phyloP scores from a whole-genome alignment of 805 yeast species.

The Ogataea paraovalis region DNA sequence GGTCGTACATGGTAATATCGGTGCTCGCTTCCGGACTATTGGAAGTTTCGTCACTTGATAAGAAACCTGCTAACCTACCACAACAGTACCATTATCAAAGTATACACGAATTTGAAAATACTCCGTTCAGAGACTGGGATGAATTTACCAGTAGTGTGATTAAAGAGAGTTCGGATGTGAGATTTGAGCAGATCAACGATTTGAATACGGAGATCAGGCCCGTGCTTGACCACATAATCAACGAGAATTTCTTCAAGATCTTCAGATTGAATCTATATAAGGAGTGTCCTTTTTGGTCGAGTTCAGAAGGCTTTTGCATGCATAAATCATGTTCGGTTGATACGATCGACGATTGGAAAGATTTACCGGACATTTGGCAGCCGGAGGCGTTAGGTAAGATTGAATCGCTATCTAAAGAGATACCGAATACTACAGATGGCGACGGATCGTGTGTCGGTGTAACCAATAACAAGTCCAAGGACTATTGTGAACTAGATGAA shows the following conservation, averaged over 20 bases:
- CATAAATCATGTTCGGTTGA: slow-evolving; percentile 89
- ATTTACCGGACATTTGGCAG: slow-evolving; percentile 67
- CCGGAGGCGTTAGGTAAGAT: slow-evolving; percentile 65
- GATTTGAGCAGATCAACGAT: slow-evolving; percentile 44
- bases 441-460: slow-evolving; percentile 25
- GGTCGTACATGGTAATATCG: not conserved
- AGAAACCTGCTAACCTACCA: slow-evolving; percentile 20
- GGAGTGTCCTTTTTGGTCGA: slow-evolving; percentile 84
- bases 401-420: slow-evolving; percentile 28
- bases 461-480: slow-evolving; percentile 26
- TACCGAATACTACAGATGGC: slow-evolving; percentile 32
- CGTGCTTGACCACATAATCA: slow-evolving; percentile 51
- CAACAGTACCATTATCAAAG: slow-evolving; percentile 24
- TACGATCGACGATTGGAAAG: slow-evolving; percentile 67
- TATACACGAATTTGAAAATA: slow-evolving; percentile 29
- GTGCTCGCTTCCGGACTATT: slow-evolving; percentile 10
- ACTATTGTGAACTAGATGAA: slow-evolving; percentile 66
- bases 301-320: slow-evolving; percentile 73
- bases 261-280: slow-evolving; percentile 80
- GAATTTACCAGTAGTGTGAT: slow-evolving; percentile 21
- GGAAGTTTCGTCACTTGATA: slow-evolving; percentile 19
- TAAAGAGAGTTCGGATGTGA: slow-evolving; percentile 28
- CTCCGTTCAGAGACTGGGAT: slow-evolving; percentile 28
- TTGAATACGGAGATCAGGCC: slow-evolving; percentile 53
- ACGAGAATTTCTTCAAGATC: slow-evolving; percentile 80